Conservation (phyloP, 306 rosid species). For the Pterocarpus santalinus region DNA sequence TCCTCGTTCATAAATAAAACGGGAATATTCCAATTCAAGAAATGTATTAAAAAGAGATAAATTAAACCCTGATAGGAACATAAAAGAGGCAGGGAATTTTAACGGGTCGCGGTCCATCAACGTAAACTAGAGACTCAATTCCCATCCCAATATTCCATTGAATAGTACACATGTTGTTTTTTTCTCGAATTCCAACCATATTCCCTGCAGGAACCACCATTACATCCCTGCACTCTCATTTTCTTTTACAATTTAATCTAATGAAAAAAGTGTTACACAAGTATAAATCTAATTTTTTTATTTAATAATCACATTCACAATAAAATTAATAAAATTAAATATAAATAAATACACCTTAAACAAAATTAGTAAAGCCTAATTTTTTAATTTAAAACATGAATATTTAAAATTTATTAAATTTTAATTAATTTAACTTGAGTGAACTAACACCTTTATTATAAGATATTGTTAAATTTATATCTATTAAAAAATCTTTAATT, state of each 20-base stretch:
- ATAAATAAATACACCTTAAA: too few species aligned
- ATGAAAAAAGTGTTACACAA: too few species aligned
- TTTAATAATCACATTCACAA: too few species aligned
- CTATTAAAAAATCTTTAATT: not conserved
- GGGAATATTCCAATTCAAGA: conserved; percentile 69
- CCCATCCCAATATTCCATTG: conserved; percentile 70
- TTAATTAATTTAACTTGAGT: too few species aligned
- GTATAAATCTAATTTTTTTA: not conserved
- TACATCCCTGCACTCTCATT: conserved; percentile 47
- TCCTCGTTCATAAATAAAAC: conserved; percentile 70
- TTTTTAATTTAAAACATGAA: too few species aligned
- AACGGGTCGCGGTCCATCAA: conserved; percentile 73
- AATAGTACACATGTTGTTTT: conserved; percentile 69
- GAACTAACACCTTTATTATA: too few species aligned
- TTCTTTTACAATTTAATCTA: not conserved
- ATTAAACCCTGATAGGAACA: conserved; percentile 53
- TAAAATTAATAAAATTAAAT: too few species aligned
- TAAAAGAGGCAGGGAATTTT: conserved; percentile 51
- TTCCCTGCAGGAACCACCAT: conserved; percentile 63
- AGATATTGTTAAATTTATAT: too few species aligned
- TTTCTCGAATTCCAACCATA: conserved; percentile 71
- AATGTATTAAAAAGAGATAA: conserved; percentile 41
- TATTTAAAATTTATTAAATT: too few species aligned
- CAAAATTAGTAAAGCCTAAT: too few species aligned
- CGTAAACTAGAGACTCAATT: conserved; percentile 52